Evolutionary conservation across 2,329 filamentous ascomycete genomes (phyloP).

Genomic region (Helminthosporium solani): DNA sequence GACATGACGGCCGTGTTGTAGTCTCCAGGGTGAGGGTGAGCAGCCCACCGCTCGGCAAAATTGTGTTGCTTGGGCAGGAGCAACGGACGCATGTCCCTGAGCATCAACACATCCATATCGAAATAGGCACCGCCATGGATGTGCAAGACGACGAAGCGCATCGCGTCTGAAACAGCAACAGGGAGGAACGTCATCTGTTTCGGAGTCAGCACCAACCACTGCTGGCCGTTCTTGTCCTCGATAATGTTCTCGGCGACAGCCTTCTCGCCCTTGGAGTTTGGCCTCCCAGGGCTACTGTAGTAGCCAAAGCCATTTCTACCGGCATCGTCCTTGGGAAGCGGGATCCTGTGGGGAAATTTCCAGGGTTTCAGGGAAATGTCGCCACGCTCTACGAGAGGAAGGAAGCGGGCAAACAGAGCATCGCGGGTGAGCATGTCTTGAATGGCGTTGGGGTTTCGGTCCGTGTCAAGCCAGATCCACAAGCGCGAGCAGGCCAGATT

Average conservation of each 20-base stretch:
- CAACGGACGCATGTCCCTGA: conserved; percentile 57
- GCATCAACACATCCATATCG: conserved; percentile 58
- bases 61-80: conserved; percentile 53
- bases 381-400: conserved; percentile 55
- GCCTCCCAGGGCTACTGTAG: conserved; percentile 50
- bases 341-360: conserved; percentile 56
- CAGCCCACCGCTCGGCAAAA: conserved; percentile 59
- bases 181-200: conserved; percentile 61
- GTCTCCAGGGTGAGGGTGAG: conserved; percentile 54
- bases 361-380: conserved; percentile 55
- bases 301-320: conserved; percentile 53
- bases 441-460: conserved; percentile 53
- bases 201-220: conserved; percentile 55
- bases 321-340: conserved; percentile 51
- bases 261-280: conserved; percentile 45
- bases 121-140: conserved; percentile 57
- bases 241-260: conserved; percentile 55
- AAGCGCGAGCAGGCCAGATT: conserved; percentile 57
- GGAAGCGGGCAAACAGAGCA: conserved; percentile 54
- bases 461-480: conserved; percentile 57
- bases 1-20: conserved; percentile 61
- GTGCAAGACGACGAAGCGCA: conserved; percentile 57
- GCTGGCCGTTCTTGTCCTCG: conserved; percentile 51
- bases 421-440: conserved; percentile 55
- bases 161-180: conserved; percentile 58